phyloP scores from a whole-genome alignment of 805 yeast species.

The Huiozyma naganishii region DNA sequence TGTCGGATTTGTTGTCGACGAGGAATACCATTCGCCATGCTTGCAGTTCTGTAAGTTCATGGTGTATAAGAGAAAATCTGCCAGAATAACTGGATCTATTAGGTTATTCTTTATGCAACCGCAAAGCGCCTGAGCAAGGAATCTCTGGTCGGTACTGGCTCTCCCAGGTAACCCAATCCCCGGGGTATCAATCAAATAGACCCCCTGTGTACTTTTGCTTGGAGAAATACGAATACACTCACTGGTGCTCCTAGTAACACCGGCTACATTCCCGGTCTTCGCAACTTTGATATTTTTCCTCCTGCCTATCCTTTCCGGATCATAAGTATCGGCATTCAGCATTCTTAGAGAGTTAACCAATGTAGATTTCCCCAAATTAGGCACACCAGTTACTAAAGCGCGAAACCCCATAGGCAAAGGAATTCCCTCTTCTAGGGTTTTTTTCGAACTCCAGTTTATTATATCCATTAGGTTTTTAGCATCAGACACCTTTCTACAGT shows the following conservation, averaged over 20 bases:
- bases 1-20: constrained; percentile 41
- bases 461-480: constrained; percentile 40
- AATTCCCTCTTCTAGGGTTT: constrained; percentile 31
- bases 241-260: constrained; percentile 74
- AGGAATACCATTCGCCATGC: constrained; percentile 8
- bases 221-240: constrained; percentile 51
- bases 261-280: constrained; percentile 76
- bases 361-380: constrained; percentile 94
- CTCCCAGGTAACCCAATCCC: constrained; percentile 76
- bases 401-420: constrained; percentile 79
- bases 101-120: constrained; percentile 61
- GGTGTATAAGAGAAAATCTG: constrained; percentile 70
- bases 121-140: constrained; percentile 62
- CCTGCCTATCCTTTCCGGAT: constrained; percentile 5
- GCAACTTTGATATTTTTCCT: constrained; percentile 52
- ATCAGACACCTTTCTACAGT: constrained; percentile 43
- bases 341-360: constrained; percentile 63
- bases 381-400: constrained; percentile 82
- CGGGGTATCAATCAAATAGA: constrained; percentile 79
- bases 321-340: constrained; percentile 19
- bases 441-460: constrained; percentile 35
- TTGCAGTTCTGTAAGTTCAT: constrained; percentile 45
- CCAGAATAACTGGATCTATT: constrained; percentile 78
- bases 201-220: constrained; percentile 28
- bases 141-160: constrained; percentile 46